A percentile compares a stretch with the other conserved stretches of the same genome.
These are phyloP conservation scores for Flaveria robusta DNA, from an alignment of 129 eudicot genomes.

Conservation along the genomic window DNA sequence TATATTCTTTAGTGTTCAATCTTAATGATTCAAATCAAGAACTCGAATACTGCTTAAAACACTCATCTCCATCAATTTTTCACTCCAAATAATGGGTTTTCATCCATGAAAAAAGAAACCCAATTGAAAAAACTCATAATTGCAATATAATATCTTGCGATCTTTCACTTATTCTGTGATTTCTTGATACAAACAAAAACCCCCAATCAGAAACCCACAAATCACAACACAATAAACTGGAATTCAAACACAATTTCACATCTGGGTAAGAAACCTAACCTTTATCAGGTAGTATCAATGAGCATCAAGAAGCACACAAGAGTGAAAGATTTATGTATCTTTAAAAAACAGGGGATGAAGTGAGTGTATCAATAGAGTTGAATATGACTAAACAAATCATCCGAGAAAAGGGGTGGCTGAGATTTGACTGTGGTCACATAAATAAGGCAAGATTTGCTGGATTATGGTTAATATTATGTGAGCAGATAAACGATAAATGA, in stretches of 20 bases:
- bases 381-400: slow-evolving; percentile 24
- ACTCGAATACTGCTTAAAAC: slow-evolving; percentile 2
- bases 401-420: slow-evolving; percentile 22
- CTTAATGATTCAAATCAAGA: slow-evolving; percentile 8
- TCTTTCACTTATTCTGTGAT: background rate
- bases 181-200: slow-evolving; percentile 26
- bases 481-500: slow-evolving; percentile 8
- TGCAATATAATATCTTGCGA: background rate
- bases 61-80: background rate
- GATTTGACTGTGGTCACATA: slow-evolving; percentile 12
- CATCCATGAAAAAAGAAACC: slow-evolving; percentile 14
- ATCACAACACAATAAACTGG: too few species aligned
- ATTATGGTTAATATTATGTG: background rate
- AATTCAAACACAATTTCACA: too few species aligned
- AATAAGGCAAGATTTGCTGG: slow-evolving; percentile 6
- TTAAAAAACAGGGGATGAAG: slow-evolving; percentile 16
- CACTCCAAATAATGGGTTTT: background rate
- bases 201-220: background rate
- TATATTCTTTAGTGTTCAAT: background rate
- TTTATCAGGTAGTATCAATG: slow-evolving; percentile 13
- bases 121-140: slow-evolving; percentile 8
- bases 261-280: slow-evolving; percentile 16
- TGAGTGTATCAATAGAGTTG: slow-evolving; percentile 7
- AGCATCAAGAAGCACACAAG: slow-evolving; percentile 7
- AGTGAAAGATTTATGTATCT: background rate